These are phyloP conservation scores for Mycothermus thermophilus DNA, from an alignment of 495 filamentous ascomycete species.

Conservation along the genomic window DNA sequence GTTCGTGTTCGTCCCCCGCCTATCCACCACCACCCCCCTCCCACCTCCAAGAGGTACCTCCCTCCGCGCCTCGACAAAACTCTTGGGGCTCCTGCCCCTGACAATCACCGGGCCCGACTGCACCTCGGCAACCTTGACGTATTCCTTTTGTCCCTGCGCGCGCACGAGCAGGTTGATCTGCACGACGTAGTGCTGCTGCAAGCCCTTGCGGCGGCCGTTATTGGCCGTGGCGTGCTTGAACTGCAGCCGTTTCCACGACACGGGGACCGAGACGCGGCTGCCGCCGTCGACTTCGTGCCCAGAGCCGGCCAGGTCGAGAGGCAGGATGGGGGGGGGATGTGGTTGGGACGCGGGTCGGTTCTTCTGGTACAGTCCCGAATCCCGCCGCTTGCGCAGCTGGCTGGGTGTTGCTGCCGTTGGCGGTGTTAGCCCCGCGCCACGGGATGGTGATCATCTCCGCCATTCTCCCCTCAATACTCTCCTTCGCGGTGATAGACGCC, in stretches of 20 bases:
- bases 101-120: constrained; percentile 56
- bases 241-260: constrained; percentile 82
- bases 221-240: constrained; percentile 88
- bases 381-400: too few relatives aligned
- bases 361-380: too few relatives aligned
- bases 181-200: constrained; percentile 59
- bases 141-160: constrained; percentile 43
- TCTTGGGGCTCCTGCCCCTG: constrained; percentile 50
- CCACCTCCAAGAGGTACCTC: constrained; percentile 46
- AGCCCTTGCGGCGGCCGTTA: constrained; percentile 56
- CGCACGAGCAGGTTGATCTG: constrained; percentile 48
- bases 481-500: constrained; percentile 70
- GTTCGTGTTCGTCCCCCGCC: constrained; percentile 9
- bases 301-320: constrained; percentile 56
- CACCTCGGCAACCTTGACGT: constrained; percentile 45
- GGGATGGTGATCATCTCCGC: constrained; percentile 89
- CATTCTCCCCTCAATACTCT: constrained; percentile 75
- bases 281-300: constrained; percentile 52
- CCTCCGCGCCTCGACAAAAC: constrained; percentile 54
- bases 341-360: too few relatives aligned
- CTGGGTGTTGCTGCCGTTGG: too few relatives aligned
- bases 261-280: constrained; percentile 61
- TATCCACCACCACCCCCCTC: constrained; percentile 19
- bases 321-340: constrained; percentile 46
- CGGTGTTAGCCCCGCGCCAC: constrained; percentile 71